These are phyloP conservation scores for Penicillium cosmopolitanum DNA, from an alignment of 495 filamentous ascomycete genomes.

Conservation along the genomic window DNA sequence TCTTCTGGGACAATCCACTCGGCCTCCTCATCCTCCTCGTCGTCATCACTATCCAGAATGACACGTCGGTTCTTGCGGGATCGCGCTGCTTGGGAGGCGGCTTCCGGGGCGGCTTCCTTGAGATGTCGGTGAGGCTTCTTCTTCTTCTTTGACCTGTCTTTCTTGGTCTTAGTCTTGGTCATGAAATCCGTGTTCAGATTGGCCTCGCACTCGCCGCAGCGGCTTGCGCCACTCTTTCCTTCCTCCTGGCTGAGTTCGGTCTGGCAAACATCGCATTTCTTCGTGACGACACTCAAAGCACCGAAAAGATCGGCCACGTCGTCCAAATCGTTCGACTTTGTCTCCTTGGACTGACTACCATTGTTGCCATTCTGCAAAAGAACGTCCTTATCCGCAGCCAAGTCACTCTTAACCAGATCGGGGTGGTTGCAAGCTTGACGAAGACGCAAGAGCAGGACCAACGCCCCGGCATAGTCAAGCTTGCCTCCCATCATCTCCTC, in stretches of 20 bases:
- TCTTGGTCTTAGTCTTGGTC: slow-evolving; percentile 44
- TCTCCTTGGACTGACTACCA: slow-evolving; percentile 50
- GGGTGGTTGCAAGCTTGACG: slow-evolving; percentile 95
- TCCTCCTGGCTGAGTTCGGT: slow-evolving; percentile 65
- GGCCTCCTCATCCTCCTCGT: slow-evolving; percentile 59
- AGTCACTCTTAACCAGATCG: slow-evolving; percentile 77
- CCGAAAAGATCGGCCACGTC: slow-evolving; percentile 84
- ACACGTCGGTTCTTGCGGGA: slow-evolving; percentile 55
- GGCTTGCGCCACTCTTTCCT: slow-evolving; percentile 57
- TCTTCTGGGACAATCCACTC: slow-evolving; percentile 75
- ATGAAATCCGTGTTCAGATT: slow-evolving; percentile 59
- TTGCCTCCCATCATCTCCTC: slow-evolving; percentile 85
- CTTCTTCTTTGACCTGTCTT: slow-evolving; percentile 52
- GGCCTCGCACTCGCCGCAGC: slow-evolving; percentile 73
- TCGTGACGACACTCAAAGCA: slow-evolving; percentile 76
- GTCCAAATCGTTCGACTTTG: slow-evolving; percentile 68
- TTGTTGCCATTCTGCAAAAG: slow-evolving; percentile 60
- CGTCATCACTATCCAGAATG: slow-evolving; percentile 67
- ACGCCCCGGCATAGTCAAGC: slow-evolving; percentile 78
- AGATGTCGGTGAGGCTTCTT: slow-evolving; percentile 43
- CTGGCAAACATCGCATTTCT: slow-evolving; percentile 89
- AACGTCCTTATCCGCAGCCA: slow-evolving; percentile 86
- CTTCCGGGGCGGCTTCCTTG: slow-evolving; percentile 27
- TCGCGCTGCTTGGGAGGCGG: slow-evolving; percentile 37
- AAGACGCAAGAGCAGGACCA: slow-evolving; percentile 84